Percentiles rank a stretch among this genome's conserved stretches.
These are phyloP conservation scores for Gaertneriomyces semiglobifer DNA, from an alignment of 192 early-diverging fungal genomes.

Conservation along the genomic window DNA sequence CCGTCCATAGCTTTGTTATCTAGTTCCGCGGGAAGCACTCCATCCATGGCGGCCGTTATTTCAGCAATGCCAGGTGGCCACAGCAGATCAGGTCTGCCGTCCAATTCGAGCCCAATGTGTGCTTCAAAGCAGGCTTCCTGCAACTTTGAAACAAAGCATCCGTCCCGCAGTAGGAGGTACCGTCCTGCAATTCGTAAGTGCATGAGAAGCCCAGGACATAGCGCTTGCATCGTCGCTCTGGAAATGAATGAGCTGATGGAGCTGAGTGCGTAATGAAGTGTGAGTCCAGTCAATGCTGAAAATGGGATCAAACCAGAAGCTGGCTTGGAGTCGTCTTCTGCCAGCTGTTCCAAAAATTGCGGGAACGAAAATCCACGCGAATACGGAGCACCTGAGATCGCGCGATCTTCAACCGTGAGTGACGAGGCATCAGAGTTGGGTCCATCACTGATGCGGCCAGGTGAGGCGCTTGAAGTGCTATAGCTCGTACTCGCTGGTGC, in stretches of 20 bases:
- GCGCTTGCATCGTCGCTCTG: neutral
- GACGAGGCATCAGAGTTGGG: too few relatives aligned
- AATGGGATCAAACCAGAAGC: neutral
- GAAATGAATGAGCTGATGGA: slow-evolving; percentile 16
- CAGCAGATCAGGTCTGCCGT: neutral
- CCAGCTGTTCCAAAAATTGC: too few relatives aligned
- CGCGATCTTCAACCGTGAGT: too few relatives aligned
- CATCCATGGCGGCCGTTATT: slow-evolving; percentile 6
- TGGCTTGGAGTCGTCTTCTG: too few relatives aligned
- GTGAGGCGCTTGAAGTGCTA: too few relatives aligned
- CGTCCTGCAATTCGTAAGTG: slow-evolving; percentile 17
- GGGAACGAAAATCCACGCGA: too few relatives aligned
- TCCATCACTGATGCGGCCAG: too few relatives aligned
- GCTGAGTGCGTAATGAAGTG: slow-evolving; percentile 7
- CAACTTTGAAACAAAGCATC: neutral
- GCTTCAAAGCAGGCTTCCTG: slow-evolving; percentile 6
- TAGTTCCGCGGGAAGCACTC: slow-evolving; percentile 5
- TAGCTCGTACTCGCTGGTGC: too few relatives aligned
- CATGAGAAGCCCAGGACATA: slow-evolving; percentile 11
- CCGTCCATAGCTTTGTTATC: neutral
- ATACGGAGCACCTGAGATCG: too few relatives aligned
- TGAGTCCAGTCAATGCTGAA: slow-evolving; percentile 1
- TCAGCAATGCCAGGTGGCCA: slow-evolving; percentile 26
- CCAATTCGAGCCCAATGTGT: neutral
- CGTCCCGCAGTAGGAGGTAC: slow-evolving; percentile 18